phyloP scores from a whole-genome alignment of 495 filamentous ascomycete species.

The Penicillium soppii region DNA sequence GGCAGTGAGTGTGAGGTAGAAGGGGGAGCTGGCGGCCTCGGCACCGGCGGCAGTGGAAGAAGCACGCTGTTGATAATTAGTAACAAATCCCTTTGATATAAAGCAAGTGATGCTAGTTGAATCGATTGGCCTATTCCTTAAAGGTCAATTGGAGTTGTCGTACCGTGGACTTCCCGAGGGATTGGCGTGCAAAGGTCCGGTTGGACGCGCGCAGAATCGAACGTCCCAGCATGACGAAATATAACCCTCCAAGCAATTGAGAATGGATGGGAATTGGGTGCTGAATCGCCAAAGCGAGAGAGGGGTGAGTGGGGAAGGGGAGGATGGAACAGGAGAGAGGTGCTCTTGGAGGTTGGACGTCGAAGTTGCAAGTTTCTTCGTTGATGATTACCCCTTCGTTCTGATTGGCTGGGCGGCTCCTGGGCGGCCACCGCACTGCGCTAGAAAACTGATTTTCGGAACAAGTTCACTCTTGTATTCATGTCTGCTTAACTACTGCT shows the following conservation, averaged over 20 bases:
- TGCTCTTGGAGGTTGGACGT: conserved; percentile 39
- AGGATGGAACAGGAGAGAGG: conserved; percentile 35
- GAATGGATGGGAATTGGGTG: conserved; percentile 33
- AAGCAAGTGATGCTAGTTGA: conserved; percentile 1
- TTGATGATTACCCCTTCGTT: conserved; percentile 38
- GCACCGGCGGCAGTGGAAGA: conserved; percentile 49
- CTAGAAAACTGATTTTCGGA: conserved; percentile 10
- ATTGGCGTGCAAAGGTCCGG: conserved; percentile 61
- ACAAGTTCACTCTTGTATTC: too few relatives aligned
- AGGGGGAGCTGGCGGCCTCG: conserved; percentile 51
- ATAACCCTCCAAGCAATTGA: conserved; percentile 41
- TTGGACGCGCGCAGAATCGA: conserved; percentile 79
- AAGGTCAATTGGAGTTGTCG: conserved; percentile 35
- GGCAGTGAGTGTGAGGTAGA: conserved; percentile 73
- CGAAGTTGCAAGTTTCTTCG: conserved; percentile 45
- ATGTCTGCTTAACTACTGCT: not conserved
- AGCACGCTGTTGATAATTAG: conserved; percentile 36
- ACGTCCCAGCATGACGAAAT: conserved; percentile 76
- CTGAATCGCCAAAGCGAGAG: conserved; percentile 28
- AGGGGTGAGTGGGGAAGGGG: conserved; percentile 29
- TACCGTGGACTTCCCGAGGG: conserved; percentile 53
- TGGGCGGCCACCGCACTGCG: not conserved
- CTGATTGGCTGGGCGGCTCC: conserved; percentile 34
- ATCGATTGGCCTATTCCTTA: conserved; percentile 33
- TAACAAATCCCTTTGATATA: conserved; percentile 18